Evolutionary conservation across 768 basidiomycete genomes (phyloP).

Genomic region (Strobilomyces confusus): DNA sequence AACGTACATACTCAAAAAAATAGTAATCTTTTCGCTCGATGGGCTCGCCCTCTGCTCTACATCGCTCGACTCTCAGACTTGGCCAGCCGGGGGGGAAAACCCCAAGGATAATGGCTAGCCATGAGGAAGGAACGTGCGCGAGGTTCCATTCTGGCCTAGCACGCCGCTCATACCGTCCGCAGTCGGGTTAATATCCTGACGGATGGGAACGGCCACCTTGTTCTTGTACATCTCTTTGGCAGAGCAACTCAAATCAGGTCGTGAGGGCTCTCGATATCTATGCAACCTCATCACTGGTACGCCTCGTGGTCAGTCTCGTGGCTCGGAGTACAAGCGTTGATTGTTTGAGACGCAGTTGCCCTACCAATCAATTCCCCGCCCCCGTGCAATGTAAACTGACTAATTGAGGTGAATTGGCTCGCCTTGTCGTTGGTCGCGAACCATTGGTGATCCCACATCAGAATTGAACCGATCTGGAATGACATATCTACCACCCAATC

Average conservation of each 20-base stretch:
- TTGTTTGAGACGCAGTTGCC: not conserved
- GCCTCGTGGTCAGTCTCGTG: not conserved
- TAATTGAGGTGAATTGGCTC: not conserved
- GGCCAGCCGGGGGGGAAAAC: not conserved
- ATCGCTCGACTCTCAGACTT: not conserved
- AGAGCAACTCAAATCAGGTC: constrained; percentile 5
- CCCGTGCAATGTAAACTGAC: not conserved
- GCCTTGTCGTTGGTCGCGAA: not conserved
- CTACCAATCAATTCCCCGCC: not conserved
- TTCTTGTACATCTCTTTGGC: not conserved
- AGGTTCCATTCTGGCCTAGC: not conserved
- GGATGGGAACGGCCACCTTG: constrained; percentile 1
- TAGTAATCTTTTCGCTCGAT: not conserved
- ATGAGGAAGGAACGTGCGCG: constrained; percentile 13
- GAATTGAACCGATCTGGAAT: not conserved
- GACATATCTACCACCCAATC: not conserved
- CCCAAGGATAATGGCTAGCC: not conserved
- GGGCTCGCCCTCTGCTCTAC: constrained; percentile 1
- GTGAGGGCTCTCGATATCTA: not conserved
- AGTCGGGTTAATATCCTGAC: too few species aligned
- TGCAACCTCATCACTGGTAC: too few species aligned
- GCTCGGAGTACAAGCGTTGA: constrained; percentile 2
- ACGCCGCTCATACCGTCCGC: too few species aligned
- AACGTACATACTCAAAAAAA: not conserved
- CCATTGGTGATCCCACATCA: not conserved